Evolutionary conservation across 345 rosid species (phyloP), one percentile per base, ranked within the genome.

Genomic region (Hirschfeldia incana): DNA sequence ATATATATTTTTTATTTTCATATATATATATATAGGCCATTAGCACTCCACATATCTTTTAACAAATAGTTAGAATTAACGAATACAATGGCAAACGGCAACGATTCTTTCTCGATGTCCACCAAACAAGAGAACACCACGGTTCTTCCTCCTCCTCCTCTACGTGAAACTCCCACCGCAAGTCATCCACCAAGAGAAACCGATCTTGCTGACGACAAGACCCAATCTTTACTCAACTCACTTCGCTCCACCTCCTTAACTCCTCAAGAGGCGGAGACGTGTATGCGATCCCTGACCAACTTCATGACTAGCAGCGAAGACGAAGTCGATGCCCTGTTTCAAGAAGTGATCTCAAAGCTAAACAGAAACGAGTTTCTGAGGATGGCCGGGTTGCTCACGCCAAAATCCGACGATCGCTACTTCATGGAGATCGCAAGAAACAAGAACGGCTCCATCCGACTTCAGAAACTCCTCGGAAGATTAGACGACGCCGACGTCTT

Each of bases 401-500:
- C 57, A 49, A 28, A 26, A 17, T 33, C 63, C 5, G 21, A 26
- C 3, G 21, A 26, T 51, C 21, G 16, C 17, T 51, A 44, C n/a
- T 44, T 77, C 42, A 1, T 77, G 55, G 37, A 0, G 9, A 49
- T 76, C 21, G 75, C 70, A 8, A 69, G 21, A 13, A 46, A 33
- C 65, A 4, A 49, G 30, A 9, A 49, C 57, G 80, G 80, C 57
- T 62, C 65, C 55, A 46, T 8, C 64, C 69, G 75, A 30, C 17
- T 77, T 4, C 64, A 51, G 1, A 27, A 8, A 3, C 57, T 70
- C 42, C 21, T 63, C 15, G 70, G 75, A 3, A 63, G 0, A 51
- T 63, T 70, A 5, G 70, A 34, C 7, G 57, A 70, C 30, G 26
- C 8, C 44, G 80, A 70, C 70, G 1, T 0, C 1, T 26, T 69